Percentiles rank a stretch among this genome's conserved stretches.
These are phyloP conservation scores for Collybia sordida DNA, from an alignment of 768 basidiomycete genomes.

Conservation along the genomic window DNA sequence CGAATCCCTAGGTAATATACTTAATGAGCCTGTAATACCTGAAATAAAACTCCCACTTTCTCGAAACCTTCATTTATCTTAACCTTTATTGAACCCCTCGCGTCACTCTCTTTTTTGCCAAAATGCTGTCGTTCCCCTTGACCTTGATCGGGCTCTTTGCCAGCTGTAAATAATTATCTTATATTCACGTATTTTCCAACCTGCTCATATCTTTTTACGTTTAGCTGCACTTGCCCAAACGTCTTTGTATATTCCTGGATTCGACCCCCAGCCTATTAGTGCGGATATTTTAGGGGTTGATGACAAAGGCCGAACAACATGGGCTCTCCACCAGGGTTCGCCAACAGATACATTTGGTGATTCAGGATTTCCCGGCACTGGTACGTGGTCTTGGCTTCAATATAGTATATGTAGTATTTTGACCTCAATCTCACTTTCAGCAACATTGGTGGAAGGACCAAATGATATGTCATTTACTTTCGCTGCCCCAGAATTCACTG, in stretches of 20 bases:
- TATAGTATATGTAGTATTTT: not conserved
- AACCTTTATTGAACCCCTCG: too few species aligned
- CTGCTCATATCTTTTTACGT: slow-evolving; percentile 16
- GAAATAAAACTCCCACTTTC: not conserved
- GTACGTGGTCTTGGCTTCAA: slow-evolving; percentile 4
- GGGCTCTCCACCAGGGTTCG: slow-evolving; percentile 19
- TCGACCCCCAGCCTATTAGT: slow-evolving; percentile 25
- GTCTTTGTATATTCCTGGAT: slow-evolving; percentile 22
- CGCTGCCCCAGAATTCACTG: slow-evolving; percentile 4
- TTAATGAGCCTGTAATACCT: too few species aligned
- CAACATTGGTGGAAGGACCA: slow-evolving; percentile 25
- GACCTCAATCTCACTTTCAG: slow-evolving; percentile 7
- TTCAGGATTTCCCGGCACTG: slow-evolving; percentile 18
- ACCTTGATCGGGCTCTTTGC: slow-evolving; percentile 2
- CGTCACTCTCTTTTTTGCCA: not conserved
- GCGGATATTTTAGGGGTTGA: slow-evolving; percentile 25
- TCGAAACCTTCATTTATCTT: not conserved
- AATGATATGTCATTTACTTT: slow-evolving; percentile 19
- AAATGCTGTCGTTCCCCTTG: not conserved
- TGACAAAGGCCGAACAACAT: slow-evolving; percentile 24
- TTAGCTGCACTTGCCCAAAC: slow-evolving; percentile 20
- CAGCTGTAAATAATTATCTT: slow-evolving; percentile 2
- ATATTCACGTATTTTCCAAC: not conserved
- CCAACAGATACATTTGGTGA: slow-evolving; percentile 11
- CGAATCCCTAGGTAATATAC: too few species aligned